Percentiles rank a stretch among this genome's conserved stretches.
Evolutionary conservation across 331 rosid genomes (phyloP).

Genomic region (Pyracantha coccinea): DNA sequence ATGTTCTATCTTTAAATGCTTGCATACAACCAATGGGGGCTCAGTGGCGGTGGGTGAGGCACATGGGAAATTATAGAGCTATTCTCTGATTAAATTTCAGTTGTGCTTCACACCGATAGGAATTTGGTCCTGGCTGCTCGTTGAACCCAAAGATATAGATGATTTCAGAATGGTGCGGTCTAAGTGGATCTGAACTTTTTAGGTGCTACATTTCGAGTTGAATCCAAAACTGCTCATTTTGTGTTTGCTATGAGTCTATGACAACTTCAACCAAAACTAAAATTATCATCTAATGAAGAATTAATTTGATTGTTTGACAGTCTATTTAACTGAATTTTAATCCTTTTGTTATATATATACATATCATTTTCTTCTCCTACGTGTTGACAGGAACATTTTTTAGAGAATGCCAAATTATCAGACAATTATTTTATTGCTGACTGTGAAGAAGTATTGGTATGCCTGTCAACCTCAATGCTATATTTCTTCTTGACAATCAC

Average conservation of each 20-base stretch:
- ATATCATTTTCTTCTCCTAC: conserved; percentile 1
- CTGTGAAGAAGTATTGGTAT: conserved; percentile 74
- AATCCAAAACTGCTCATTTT: background rate
- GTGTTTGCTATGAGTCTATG: background rate
- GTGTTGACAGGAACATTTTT: conserved; percentile 73
- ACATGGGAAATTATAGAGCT: background rate
- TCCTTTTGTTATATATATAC: background rate
- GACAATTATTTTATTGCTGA: conserved; percentile 71
- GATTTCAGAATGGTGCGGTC: background rate
- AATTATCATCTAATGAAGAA: background rate
- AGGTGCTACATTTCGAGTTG: background rate
- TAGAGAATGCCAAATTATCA: conserved; percentile 79
- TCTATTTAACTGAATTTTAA: background rate
- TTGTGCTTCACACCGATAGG: background rate
- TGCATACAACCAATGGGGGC: background rate
- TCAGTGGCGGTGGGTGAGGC: background rate
- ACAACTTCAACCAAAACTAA: background rate
- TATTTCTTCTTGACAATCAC: conserved; percentile 4
- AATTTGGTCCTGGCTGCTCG: background rate
- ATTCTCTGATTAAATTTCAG: background rate
- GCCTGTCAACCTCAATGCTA: conserved; percentile 15
- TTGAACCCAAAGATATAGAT: background rate
- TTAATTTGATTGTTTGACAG: background rate
- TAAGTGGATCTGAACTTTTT: background rate
- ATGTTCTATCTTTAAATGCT: background rate